Conservation (phyloP, 768 basidiomycete species). For the Calvatia gigantea region DNA sequence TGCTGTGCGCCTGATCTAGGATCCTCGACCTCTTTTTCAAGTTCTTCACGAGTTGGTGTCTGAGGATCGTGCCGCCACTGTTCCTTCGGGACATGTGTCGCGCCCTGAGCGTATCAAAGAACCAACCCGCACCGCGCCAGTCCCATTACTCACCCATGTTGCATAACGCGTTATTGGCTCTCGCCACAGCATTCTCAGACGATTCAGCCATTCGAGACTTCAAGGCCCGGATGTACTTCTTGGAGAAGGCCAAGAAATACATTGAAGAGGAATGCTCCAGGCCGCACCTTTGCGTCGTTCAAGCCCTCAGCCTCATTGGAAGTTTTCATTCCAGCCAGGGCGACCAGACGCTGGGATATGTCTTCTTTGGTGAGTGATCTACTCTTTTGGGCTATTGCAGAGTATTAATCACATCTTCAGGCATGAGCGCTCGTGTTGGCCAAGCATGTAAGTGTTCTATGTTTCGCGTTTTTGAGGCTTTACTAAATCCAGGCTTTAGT, state of each 20-base stretch:
- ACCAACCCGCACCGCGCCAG: slow-evolving; percentile 37
- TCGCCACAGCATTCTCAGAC: slow-evolving; percentile 42
- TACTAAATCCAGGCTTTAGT: slow-evolving; percentile 30
- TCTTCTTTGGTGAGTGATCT: slow-evolving; percentile 40
- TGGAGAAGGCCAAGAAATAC: slow-evolving; percentile 39
- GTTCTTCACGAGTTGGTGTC: slow-evolving; percentile 47
- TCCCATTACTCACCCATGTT: slow-evolving; percentile 71
- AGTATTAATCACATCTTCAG: slow-evolving; percentile 24
- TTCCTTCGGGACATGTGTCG: slow-evolving; percentile 49
- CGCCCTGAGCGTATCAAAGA: slow-evolving; percentile 32
- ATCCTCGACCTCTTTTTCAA: slow-evolving; percentile 45
- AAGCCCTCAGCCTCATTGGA: slow-evolving; percentile 39
- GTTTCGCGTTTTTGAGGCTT: neutral
- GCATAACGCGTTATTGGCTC: slow-evolving; percentile 59
- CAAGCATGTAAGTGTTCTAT: slow-evolving; percentile 49
- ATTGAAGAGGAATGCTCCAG: slow-evolving; percentile 44
- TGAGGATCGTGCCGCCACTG: slow-evolving; percentile 43
- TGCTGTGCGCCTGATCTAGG: slow-evolving; percentile 19
- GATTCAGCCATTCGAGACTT: slow-evolving; percentile 39
- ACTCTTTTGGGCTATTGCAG: neutral
- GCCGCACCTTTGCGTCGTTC: slow-evolving; percentile 41
- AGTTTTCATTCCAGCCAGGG: slow-evolving; percentile 45
- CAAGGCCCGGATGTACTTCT: slow-evolving; percentile 39
- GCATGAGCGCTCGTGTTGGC: slow-evolving; percentile 55
- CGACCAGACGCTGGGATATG: slow-evolving; percentile 43